A percentile compares a stretch with the other conserved stretches of the same genome.
These are phyloP conservation scores for Clavariopsis aquatica DNA, from an alignment of 495 filamentous ascomycete genomes.

Conservation along the genomic window DNA sequence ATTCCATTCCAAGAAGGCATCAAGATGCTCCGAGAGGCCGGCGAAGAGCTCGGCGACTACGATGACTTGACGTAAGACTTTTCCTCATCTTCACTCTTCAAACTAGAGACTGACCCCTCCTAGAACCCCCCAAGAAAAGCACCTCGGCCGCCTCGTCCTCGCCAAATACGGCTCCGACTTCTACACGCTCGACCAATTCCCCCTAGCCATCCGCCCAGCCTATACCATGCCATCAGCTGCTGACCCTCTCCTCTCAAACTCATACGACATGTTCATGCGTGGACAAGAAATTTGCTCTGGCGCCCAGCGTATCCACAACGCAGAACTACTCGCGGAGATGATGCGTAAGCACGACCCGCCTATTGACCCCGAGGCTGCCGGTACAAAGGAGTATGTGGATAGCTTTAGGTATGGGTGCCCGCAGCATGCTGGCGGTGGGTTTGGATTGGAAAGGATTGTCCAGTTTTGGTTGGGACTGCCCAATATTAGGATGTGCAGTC, in stretches of 20 bases:
- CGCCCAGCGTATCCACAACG: constrained; percentile 80
- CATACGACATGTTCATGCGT: constrained; percentile 93
- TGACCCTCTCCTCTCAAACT: constrained; percentile 68
- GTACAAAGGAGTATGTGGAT: constrained; percentile 81
- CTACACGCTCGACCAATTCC: constrained; percentile 91
- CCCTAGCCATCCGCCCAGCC: constrained; percentile 80
- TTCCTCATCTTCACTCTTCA: background rate
- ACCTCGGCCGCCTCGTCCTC: constrained; percentile 79
- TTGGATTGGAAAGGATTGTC: constrained; percentile 86
- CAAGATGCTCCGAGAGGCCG: constrained; percentile 75
- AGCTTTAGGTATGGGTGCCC: constrained; percentile 77
- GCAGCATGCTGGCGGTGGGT: constrained; percentile 82
- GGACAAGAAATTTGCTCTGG: constrained; percentile 88
- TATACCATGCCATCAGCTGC: constrained; percentile 78
- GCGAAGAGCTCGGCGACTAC: constrained; percentile 66
- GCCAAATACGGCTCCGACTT: constrained; percentile 88
- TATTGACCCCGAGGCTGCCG: constrained; percentile 68
- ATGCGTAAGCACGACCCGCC: constrained; percentile 67
- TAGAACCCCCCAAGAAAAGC: constrained; percentile 81
- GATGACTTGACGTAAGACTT: constrained; percentile 70
- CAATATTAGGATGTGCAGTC: constrained; percentile 73
- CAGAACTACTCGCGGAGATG: constrained; percentile 64
- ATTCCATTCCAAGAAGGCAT: constrained; percentile 86
- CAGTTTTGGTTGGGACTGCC: constrained; percentile 84
- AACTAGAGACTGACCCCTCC: constrained; percentile 29